Evolutionary conservation across 192 early-diverging fungal genomes (phyloP).

Genomic region (Mycoemilia scoparia): DNA sequence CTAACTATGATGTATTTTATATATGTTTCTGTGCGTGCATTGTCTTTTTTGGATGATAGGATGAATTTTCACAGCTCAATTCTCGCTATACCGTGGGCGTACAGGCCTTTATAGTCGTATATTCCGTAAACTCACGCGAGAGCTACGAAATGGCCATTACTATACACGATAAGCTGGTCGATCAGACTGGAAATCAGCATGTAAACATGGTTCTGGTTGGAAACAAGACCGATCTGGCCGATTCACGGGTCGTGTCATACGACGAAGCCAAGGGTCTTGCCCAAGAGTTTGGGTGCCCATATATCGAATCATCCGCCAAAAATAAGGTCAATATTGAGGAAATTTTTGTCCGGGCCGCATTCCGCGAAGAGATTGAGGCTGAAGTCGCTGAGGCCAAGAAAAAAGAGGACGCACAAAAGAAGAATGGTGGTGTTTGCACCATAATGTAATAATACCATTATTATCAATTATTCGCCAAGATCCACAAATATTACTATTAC

Average conservation of each 20-base stretch:
- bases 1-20: not conserved
- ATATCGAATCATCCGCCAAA: slow-evolving; percentile 82
- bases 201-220: slow-evolving; percentile 83
- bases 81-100: slow-evolving; percentile 76
- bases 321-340: slow-evolving; percentile 69
- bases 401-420: not conserved
- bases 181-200: slow-evolving; percentile 74
- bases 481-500: too few species aligned
- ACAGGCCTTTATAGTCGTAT: slow-evolving; percentile 89
- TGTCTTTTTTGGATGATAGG: slow-evolving; percentile 24
- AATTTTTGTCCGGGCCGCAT: slow-evolving; percentile 9
- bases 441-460: too few species aligned
- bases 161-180: slow-evolving; percentile 86
- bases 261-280: slow-evolving; percentile 67
- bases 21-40: not conserved
- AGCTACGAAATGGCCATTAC: slow-evolving; percentile 82
- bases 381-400: not conserved
- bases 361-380: not conserved
- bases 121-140: slow-evolving; percentile 67
- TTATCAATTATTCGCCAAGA: too few species aligned
- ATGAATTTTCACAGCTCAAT: slow-evolving; percentile 88
- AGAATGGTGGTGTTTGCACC: too few species aligned
- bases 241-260: slow-evolving; percentile 43
- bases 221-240: slow-evolving; percentile 77
- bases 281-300: slow-evolving; percentile 66